Base-by-base conservation (phyloP, 352 stramenopile genomes). In the Pythium folliculosum region DNA sequence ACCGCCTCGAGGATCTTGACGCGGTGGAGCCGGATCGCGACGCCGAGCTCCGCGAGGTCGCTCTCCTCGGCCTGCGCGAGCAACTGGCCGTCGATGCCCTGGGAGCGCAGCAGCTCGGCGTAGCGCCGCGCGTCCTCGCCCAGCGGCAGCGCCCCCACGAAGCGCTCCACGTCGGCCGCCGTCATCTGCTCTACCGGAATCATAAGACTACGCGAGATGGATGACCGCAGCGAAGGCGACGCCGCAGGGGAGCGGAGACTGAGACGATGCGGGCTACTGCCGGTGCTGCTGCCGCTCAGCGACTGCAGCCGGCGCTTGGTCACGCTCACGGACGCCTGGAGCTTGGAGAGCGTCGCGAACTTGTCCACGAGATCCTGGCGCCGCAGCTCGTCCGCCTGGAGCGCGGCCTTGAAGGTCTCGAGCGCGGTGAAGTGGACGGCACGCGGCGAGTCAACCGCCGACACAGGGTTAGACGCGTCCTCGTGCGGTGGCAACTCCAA, bases 31-130 rank as follows among this genome's bases (percentile, higher is more conserved):
- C 84, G 82, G 49, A 92, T 77, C 17, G 30, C 43, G 38, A 95
- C 72, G 30, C 86, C 86, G 32, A 95, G 70, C 45, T 95, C 84
- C 43, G 89, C 72, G 0, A 95, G 61, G 38, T 95, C 84, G 7
- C 52, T 58, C 17, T 89, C 73, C 1, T 75, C 86, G 4, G 82
- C 81, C 47, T 88, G 80, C 1, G 63, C 48, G 14, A 93, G 66
- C n/a, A 93, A 55, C 21, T 60, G 56, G 10, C 86, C 86, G 49
- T 92, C 84, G 63, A 94, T 92, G 22, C 84, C 82, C 23, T 82
- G 72, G 17, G 64, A 58, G 10, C 67, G 67, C 13, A 94, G 76
- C 22, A 75, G 63, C 17, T 69, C 69, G 7, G 78, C 86, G 52
- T 81, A 87, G 17, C 60, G 53, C 14, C 17, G 13, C 21, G 62